Conservation (phyloP, 768 basidiomycete species). For the Favolaschia claudopus region DNA sequence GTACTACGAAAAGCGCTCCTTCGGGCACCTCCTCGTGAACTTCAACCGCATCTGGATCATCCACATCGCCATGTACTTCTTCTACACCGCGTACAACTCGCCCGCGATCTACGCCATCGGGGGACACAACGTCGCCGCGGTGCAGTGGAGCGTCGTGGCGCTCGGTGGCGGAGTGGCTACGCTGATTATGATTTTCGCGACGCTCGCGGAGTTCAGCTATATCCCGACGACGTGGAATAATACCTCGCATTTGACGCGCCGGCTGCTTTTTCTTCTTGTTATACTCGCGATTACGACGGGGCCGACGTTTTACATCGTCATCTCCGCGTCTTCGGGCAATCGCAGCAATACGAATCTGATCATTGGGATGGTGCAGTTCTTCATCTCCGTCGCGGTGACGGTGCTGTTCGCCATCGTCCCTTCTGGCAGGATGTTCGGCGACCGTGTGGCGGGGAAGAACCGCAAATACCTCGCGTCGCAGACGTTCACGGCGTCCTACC, state of each 20-base stretch:
- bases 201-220: constrained; percentile 94
- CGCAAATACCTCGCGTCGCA: constrained; percentile 98
- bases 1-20: constrained; percentile 96
- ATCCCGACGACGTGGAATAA: constrained; percentile 99
- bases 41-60: constrained; percentile 99
- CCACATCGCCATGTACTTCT: constrained; percentile 94
- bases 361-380: constrained; percentile 96
- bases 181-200: constrained; percentile 94
- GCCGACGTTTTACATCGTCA: constrained; percentile 94
- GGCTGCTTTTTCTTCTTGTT: constrained; percentile 87
- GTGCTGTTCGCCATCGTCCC: constrained; percentile 91
- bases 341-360: constrained; percentile 85
- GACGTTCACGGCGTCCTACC: constrained; percentile 98
- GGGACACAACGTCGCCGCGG: constrained; percentile 65
- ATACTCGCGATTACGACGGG: constrained; percentile 91
- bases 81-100: constrained; percentile 94
- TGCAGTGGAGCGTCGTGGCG: constrained; percentile 93
- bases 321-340: constrained; percentile 79
- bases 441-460: constrained; percentile 93
- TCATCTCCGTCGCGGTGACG: constrained; percentile 87
- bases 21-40: constrained; percentile 97
- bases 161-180: constrained; percentile 95
- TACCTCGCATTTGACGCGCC: constrained; percentile 93
- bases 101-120: constrained; percentile 78
- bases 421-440: constrained; percentile 98